Evolutionary conservation across 164 flowering plant genomes (phyloP).

Genomic region (Annona cherimola): DNA sequence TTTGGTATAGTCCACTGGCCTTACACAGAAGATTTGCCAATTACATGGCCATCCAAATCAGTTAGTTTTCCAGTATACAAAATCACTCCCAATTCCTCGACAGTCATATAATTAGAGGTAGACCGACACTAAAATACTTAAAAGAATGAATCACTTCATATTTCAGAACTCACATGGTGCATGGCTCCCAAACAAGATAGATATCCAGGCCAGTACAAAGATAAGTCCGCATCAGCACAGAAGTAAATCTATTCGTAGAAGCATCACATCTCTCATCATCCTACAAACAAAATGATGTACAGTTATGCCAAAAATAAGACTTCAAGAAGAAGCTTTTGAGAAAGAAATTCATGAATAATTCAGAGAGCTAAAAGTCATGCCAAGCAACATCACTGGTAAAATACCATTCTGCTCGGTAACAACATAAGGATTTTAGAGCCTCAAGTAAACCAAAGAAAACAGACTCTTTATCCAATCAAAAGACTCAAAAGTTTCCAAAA

Average conservation of each 20-base stretch:
- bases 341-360: no score
- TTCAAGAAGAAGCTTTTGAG: no score
- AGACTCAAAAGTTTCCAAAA: no score
- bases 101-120: not conserved
- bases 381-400: no score
- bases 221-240: conserved; percentile 56
- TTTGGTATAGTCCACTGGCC: not conserved
- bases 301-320: no score
- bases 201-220: conserved; percentile 90
- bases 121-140: not conserved
- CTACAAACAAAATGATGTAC: not conserved
- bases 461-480: no score
- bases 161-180: conserved; percentile 60
- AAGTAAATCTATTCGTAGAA: conserved; percentile 18
- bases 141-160: not conserved
- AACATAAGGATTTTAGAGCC: no score
- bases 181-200: conserved; percentile 92
- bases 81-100: not conserved
- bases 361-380: no score
- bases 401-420: no score
- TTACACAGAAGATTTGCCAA: not conserved
- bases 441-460: no score
- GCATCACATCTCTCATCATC: conserved; percentile 4
- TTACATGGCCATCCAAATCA: not conserved
- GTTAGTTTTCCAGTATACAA: not conserved